Evolutionary conservation across 768 basidiomycete species (phyloP).

Genomic region (Rickenella mellea): DNA sequence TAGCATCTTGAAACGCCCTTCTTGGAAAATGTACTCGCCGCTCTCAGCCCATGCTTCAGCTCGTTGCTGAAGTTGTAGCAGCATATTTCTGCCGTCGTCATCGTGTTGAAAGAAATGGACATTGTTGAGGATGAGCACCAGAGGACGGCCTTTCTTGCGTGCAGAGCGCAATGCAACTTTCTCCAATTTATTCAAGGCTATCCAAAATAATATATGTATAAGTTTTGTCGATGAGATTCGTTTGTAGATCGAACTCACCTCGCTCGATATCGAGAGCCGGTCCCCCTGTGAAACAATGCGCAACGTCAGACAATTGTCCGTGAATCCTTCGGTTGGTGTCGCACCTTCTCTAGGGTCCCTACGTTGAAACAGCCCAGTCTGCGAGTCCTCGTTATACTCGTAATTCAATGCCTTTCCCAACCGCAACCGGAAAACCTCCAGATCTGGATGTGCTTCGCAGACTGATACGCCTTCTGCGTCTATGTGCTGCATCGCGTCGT

Average conservation of each 20-base stretch:
- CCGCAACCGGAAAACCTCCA: slow-evolving; percentile 79
- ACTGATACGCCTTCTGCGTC: slow-evolving; percentile 66
- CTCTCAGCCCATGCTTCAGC: slow-evolving; percentile 83
- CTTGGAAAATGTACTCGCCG: slow-evolving; percentile 29
- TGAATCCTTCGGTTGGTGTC: slow-evolving; percentile 3
- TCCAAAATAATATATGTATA: slow-evolving; percentile 1
- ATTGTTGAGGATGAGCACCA: slow-evolving; percentile 79
- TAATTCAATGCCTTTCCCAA: slow-evolving; percentile 82
- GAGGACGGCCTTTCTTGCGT: slow-evolving; percentile 46
- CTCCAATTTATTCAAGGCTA: slow-evolving; percentile 74
- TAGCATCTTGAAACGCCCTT: slow-evolving; percentile 5
- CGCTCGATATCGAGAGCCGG: slow-evolving; percentile 76
- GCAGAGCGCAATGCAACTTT: slow-evolving; percentile 72
- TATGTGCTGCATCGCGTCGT: slow-evolving; percentile 70
- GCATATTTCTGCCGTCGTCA: slow-evolving; percentile 64
- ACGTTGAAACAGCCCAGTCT: slow-evolving; percentile 71
- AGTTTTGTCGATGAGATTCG: not conserved
- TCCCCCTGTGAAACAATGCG: slow-evolving; percentile 34
- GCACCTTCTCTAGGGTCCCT: slow-evolving; percentile 74
- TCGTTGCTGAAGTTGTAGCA: slow-evolving; percentile 80
- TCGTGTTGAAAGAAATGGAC: slow-evolving; percentile 67
- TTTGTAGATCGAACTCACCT: slow-evolving; percentile 29
- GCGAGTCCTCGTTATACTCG: slow-evolving; percentile 79
- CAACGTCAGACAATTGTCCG: not conserved
- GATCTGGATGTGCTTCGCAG: slow-evolving; percentile 78